phyloP scores from a whole-genome alignment of 495 filamentous ascomycete species.

The Bacidia gigantensis region DNA sequence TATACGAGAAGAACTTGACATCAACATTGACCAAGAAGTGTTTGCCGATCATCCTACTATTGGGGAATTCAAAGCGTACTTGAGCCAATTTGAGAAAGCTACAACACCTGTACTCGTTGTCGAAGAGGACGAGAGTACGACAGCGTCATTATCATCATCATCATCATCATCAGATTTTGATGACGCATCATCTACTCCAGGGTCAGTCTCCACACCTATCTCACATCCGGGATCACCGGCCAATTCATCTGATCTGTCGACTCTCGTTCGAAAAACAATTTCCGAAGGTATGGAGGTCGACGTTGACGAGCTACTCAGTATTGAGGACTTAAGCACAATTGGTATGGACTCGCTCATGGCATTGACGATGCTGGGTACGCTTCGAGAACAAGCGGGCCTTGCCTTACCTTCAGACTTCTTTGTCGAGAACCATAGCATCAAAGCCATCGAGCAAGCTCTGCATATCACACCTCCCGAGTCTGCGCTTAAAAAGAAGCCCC shows the following conservation, averaged over 20 bases:
- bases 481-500: slow-evolving; percentile 23
- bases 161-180: slow-evolving; percentile 24
- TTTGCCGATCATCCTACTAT: slow-evolving; percentile 48
- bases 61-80: slow-evolving; percentile 44
- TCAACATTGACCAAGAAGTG: slow-evolving; percentile 39
- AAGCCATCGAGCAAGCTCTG: slow-evolving; percentile 23
- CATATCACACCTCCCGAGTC: slow-evolving; percentile 15
- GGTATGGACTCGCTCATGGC: slow-evolving; percentile 43
- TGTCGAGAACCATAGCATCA: slow-evolving; percentile 20
- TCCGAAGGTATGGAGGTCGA: slow-evolving; percentile 49
- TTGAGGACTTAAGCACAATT: slow-evolving; percentile 32
- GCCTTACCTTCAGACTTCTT: slow-evolving; percentile 12
- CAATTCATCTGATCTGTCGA: slow-evolving; percentile 9
- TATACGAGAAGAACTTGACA: slow-evolving; percentile 34
- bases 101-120: slow-evolving; percentile 22
- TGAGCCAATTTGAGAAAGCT: slow-evolving; percentile 33
- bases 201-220: slow-evolving; percentile 6
- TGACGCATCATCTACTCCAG: slow-evolving; percentile 5
- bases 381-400: slow-evolving; percentile 36
- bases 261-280: slow-evolving; percentile 15
- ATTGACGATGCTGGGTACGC: slow-evolving; percentile 33
- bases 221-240: slow-evolving; percentile 12
- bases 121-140: slow-evolving; percentile 17
- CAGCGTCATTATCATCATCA: slow-evolving; percentile 22
- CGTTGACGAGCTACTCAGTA: slow-evolving; percentile 41